Base-by-base conservation (phyloP, 768 basidiomycete genomes). In the Clathrus columnatus region DNA sequence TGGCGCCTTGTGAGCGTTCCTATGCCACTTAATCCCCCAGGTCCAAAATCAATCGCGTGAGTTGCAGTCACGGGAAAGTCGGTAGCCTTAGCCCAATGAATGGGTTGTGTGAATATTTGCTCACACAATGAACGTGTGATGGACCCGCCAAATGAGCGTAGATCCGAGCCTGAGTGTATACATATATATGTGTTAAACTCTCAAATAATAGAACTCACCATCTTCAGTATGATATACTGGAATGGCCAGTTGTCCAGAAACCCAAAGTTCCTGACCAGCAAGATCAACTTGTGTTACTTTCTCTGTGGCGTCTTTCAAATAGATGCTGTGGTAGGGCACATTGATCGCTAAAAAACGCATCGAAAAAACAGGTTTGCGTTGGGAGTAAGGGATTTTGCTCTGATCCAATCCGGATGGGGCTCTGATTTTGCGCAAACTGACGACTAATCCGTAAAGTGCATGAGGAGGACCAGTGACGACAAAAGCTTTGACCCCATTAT, bases 21-120 rank as follows among this genome's bases (percentile, higher is more conserved):
- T 61, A 97, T 94, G 11, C 96, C 95, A 64, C 86, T 91, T 54
- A 89, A 66, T 14, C 95, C 94, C 58, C 96, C 95, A 1, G 96
- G 91, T 51, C 96, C 96, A 63, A 99, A 98, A 70, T 99, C 96
- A 59, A 98, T 73, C 2, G 91, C 87, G 68, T 99, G 96, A 4
- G 94, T 98, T 0, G 93, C 91, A 7, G 84, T 79, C 58, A 87
- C 78, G 0, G 93, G 89, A 80, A 98, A 95, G 59, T 83, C 73
- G 29, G 91, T 94, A 5, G 93, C 93, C 63, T 84, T 84, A 42
- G 78, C 73, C 96, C 96, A 98, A 72, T 96, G 88, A 61, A 99
- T 93, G 11, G 91, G 88, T 28, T 76, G 77, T 1, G 85, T 89
- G 69, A 95, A 95, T 62, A 98, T 92, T 67, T 95, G 93, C 60